Evolutionary conservation across 768 basidiomycete species (phyloP).

Genomic region (Tylopilus subfusipes): DNA sequence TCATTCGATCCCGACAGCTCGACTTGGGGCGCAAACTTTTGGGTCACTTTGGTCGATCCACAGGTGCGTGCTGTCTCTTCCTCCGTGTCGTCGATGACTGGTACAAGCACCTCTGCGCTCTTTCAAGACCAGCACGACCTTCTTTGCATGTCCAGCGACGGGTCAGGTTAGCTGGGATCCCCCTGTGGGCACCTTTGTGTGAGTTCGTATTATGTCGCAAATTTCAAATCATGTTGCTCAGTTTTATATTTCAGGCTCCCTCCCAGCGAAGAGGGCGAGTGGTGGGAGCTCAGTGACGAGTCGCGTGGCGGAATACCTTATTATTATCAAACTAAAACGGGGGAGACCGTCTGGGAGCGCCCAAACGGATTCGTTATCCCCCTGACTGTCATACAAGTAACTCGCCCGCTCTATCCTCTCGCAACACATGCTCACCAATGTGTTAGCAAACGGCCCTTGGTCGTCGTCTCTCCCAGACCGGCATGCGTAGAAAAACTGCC

Average conservation of each 20-base stretch:
- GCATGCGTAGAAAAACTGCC: constrained; percentile 28
- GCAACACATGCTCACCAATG: constrained; percentile 5
- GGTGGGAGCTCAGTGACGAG: constrained; percentile 94
- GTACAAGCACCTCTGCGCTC: constrained; percentile 4
- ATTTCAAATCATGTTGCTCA: constrained; percentile 20
- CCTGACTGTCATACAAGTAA: constrained; percentile 79
- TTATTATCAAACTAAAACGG: constrained; percentile 91
- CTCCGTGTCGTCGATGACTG: constrained; percentile 7
- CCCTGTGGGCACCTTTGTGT: constrained; percentile 87
- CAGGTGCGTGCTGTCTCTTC: constrained; percentile 50
- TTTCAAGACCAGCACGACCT: constrained; percentile 56
- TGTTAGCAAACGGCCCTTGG: constrained; percentile 67
- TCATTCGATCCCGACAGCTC: constrained; percentile 37
- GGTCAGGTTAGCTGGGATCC: constrained; percentile 94
- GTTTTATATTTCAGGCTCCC: constrained; percentile 55
- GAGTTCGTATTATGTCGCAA: constrained; percentile 26
- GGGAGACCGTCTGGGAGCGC: constrained; percentile 91
- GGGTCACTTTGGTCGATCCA: constrained; percentile 92
- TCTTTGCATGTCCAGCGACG: constrained; percentile 91
- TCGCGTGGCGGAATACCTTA: constrained; percentile 81
- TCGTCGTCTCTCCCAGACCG: constrained; percentile 61
- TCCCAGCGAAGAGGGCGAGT: constrained; percentile 80
- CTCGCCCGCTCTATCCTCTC: constrained; percentile 12
- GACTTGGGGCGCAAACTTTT: constrained; percentile 87
- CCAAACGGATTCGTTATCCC: constrained; percentile 90